Base-by-base conservation (phyloP, 2,329 filamentous ascomycete genomes). In the Fusarium keratoplasticum region DNA sequence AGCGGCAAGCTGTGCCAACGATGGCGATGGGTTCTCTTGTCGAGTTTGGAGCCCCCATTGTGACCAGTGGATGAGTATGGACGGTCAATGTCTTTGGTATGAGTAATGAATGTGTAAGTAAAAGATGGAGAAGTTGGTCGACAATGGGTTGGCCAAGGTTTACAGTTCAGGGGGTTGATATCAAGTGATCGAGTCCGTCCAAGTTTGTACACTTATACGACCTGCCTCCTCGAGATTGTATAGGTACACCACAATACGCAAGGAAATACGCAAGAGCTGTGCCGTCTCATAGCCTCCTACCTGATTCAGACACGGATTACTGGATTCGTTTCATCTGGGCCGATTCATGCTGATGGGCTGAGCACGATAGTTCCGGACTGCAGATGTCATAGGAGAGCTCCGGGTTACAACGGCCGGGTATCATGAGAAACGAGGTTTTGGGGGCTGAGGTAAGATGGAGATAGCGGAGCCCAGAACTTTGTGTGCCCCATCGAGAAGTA, bases 11-110 rank as follows among this genome's bases (percentile, higher is more conserved):
- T 14, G 22, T 50, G 22, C 44, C 44, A 25, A 50, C 44, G 14
- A 68, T 70, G 5, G 77, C 81, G 6, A 55, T 76, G 35, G 67
- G 61, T 3, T 67, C 85, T 9, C 36, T 38, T n/a, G 36, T 38
- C 36, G 36, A n/a, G 33, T 1, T 36, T 16, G 33, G 33, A 36
- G 33, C 33, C 33, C 33, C 33, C 36, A 38, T 38, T 38, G 36
- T 10, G 36, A 38, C 16, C 16, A 38, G 36, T 38, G 18, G 36
- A 38, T 38, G 36, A n/a, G 16, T 38, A 38, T 38, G 16, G 36
- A 38, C n/a, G 36, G 4, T 38, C 36, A 38, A 38, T 38, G 16
- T 38, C 7, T 38, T 33, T 38, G 8, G 36, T 38, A 38, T 38
- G 36, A 38, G 36, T 38, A 38, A 38, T 18, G 16, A 8, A 38